Percentiles rank a stretch among this genome's conserved stretches.
Evolutionary conservation across 495 filamentous ascomycete genomes (phyloP).

Genomic region (Aspergillus nidulans): DNA sequence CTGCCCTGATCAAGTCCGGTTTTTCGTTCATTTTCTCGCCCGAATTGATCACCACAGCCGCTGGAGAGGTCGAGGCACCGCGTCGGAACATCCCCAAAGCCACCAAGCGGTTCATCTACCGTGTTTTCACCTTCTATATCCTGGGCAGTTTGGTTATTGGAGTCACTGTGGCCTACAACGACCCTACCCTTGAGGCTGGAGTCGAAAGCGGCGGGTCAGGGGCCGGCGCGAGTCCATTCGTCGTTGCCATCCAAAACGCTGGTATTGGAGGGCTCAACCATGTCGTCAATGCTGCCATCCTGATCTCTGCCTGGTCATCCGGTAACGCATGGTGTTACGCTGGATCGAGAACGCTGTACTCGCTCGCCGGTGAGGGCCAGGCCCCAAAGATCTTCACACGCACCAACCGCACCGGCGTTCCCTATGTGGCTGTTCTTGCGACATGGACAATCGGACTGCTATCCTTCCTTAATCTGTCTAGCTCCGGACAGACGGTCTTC

Average conservation of each 20-base stretch:
- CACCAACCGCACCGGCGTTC: conserved; percentile 43
- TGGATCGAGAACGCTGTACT: conserved; percentile 69
- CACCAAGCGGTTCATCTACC: conserved; percentile 76
- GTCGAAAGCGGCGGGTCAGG: conserved; percentile 40
- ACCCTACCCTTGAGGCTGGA: conserved; percentile 48
- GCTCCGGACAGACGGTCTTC: conserved; percentile 48
- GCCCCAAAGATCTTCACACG: conserved; percentile 53
- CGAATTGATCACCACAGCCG: conserved; percentile 71
- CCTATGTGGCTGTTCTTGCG: conserved; percentile 43
- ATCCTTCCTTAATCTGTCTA: conserved; percentile 44
- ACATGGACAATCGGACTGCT: conserved; percentile 46
- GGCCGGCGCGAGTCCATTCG: conserved; percentile 50
- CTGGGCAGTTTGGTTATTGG: conserved; percentile 52
- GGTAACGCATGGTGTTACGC: conserved; percentile 76
- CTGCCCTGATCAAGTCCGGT: conserved; percentile 39
- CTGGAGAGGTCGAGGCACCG: conserved; percentile 74
- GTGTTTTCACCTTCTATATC: conserved; percentile 75
- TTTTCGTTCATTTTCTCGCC: conserved; percentile 59
- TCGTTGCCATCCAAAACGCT: conserved; percentile 55
- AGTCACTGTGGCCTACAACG: conserved; percentile 47
- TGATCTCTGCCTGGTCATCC: conserved; percentile 62
- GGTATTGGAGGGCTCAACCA: conserved; percentile 60
- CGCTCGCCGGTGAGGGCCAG: conserved; percentile 63
- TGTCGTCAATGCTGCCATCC: conserved; percentile 71
- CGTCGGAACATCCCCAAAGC: conserved; percentile 73